Percentiles rank a stretch among this genome's conserved stretches.
Evolutionary conservation across 495 filamentous ascomycete genomes (phyloP).

Genomic region (Neohortaea acidophila): DNA sequence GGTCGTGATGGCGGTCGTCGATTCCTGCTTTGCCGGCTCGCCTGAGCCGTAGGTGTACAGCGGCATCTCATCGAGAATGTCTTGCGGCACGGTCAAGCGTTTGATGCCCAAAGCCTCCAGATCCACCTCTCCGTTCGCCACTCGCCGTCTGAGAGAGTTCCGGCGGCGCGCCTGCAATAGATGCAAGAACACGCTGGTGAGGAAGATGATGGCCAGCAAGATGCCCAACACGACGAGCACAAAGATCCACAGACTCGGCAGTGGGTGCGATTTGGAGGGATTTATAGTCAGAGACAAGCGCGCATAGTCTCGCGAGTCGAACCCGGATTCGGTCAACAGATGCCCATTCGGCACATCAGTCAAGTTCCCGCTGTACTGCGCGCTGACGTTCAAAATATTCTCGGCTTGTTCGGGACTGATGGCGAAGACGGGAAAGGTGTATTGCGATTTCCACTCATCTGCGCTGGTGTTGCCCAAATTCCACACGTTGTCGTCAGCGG

Average conservation of each 20-base stretch:
- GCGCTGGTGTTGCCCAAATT: conserved; percentile 44
- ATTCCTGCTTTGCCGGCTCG: conserved; percentile 29
- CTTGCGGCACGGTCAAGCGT: conserved; percentile 50
- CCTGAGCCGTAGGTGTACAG: conserved; percentile 46
- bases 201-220: conserved; percentile 46
- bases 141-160: conserved; percentile 45
- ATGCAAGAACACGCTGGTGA: conserved; percentile 59
- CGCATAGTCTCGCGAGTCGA: conserved; percentile 31
- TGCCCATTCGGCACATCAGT: conserved; percentile 41
- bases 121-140: conserved; percentile 62
- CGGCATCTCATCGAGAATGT: conserved; percentile 54
- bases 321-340: conserved; percentile 32
- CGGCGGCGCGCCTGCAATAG: conserved; percentile 53
- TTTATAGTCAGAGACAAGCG: conserved; percentile 48
- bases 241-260: conserved; percentile 70
- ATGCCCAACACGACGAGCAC: conserved; percentile 65
- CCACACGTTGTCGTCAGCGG: conserved; percentile 45
- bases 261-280: conserved; percentile 17
- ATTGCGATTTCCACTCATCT: conserved; percentile 46
- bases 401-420: conserved; percentile 51
- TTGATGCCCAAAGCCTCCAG: conserved; percentile 68
- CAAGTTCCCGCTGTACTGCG: conserved; percentile 59
- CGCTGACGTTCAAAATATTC: conserved; percentile 54
- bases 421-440: conserved; percentile 69
- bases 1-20: conserved; percentile 49